Base-by-base conservation (phyloP, 352 stramenopile genomes). In the Phytophthora pseudosyringae region DNA sequence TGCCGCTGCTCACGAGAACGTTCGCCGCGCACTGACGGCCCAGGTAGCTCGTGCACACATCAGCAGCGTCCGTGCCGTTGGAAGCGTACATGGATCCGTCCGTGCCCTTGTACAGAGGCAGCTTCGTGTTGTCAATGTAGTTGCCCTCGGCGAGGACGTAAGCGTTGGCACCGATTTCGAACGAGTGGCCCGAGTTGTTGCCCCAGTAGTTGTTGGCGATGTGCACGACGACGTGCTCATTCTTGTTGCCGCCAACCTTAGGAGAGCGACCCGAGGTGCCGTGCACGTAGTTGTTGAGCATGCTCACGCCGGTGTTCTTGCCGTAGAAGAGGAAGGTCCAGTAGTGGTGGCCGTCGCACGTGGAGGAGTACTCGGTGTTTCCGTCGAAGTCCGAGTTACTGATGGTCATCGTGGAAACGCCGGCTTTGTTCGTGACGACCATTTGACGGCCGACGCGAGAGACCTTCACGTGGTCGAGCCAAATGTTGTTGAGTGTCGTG, bases 381-480 rank as follows among this genome's bases (percentile, higher is more conserved):
- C 78, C 78, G 45, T 88, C 75, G 48, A 85, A 88, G 35, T 85
- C 75, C 41, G 64, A 81, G 64, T 84, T 83, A 43, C 70, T 83
- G 67, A 87, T 75, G 1, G 78, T 87, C 43, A 83, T 18, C 7
- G 57, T 76, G 13, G 52, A 54, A 7, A 75, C 68, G 4, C 75
- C 63, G 4, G 69, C 73, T 38, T 60, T 58, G 58, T 76, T 75
- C 5, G 61, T 74, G 7, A 67, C 65, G 35, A 86, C 45, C 69
- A 86, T 81, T 59, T 86, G 73, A 32, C 75, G 69, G 11, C 73
- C 75, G 10, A 81, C 59, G 6, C 38, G 33, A 6, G 61, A 73
- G 9, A 87, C 47, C 56, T 81, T 79, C 33, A 87, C 58, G 67
- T 88, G 78, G 56, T 88, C 72, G 26, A 85, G 45, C 78, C 75